Base-by-base conservation (phyloP, 306 rosid genomes). In the Spatholobus suberectus region DNA sequence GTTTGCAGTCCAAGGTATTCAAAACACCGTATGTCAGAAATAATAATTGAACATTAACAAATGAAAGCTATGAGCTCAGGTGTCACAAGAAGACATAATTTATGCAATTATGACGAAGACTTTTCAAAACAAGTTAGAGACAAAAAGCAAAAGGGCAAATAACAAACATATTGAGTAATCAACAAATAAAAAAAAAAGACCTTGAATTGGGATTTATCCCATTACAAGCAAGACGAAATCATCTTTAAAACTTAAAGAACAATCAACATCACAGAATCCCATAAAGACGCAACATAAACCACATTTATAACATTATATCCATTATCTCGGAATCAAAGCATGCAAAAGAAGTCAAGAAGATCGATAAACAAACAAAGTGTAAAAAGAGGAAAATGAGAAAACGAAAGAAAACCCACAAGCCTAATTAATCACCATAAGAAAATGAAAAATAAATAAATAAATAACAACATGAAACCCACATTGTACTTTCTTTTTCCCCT, bases 191-290 rank as follows among this genome's bases (percentile, higher is more conserved):
- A 76, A n/a, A n/a, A 77, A 8, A 10, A 38, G 57, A 34, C 13
- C 8, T n/a, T 5, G 43, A 66, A 52, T 61, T 73, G 14, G 4
- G 38, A 26, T 9, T 75, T 51, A 68, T 47, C 73, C 66, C 34
- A n/a, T 15, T 32, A n/a, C 20, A 37, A n/a, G 49, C n/a, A 69
- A 57, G 63, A 75, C 15, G 44, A 63, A 63, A 17, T 17, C 32
- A 57, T 44, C 61, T 26, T 20, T 0, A n/a, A 81, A 81, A 5
- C 24, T 23, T 2, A 76, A 34, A 77, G 52, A 83, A 55, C 52
- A 40, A 62, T 55, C 87, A 72, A 84, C 23, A 62, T 55, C 63
- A 38, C 24, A 23, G 32, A 66, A 83, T 62, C 86, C 66, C n/a
- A 26, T 47, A 12, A 61, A 38, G 70, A 12, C 37, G 46, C 34